Base-by-base conservation (phyloP, 1,284 basidiomycete species). In the Apiotrichum gracile region DNA sequence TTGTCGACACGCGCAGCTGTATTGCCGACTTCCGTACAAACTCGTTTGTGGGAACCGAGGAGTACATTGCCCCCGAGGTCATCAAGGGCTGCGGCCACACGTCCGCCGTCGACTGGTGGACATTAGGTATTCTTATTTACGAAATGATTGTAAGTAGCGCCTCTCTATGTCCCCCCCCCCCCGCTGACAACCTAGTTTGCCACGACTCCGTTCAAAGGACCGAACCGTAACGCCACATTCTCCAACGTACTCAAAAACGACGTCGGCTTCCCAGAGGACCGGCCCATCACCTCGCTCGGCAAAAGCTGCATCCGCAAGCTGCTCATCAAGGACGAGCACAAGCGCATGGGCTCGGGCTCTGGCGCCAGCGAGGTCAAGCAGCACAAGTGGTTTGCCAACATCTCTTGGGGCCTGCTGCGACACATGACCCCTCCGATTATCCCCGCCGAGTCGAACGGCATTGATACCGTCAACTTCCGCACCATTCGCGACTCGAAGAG, bases 91-190 rank as follows among this genome's bases (percentile, higher is more conserved):
- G 90, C 72, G 96, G 96, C 16, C 96, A 99, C 77, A 97, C 94
- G 34, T 91, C 90, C 57, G 92, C 96, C 9, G 96, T 99, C 49
- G 96, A 99, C 77, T 98, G 94, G 94, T 97, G 91, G 96, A 98
- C 94, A 31, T 79, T 97, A 47, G 96, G 96, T 37, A 98, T 99
- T 66, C 82, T 99, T 67, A 91, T 98, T 66, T 97, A 94, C 78
- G 96, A 99, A 79, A 98, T 98, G 96, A 96, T 98, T 76, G 91
- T 93, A 79, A 81, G 90, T 86, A 16, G 17, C 56, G 60, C 68
- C 5, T 37, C 21, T 24, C 3, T n/a, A 17, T 1, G 34, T 4
- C n/a, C n/a, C n/a, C n/a, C n/a, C n/a, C n/a, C n/a, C 27, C 4
- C 33, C 37, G 42, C 60, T 64, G 50, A 58, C 49, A 3, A 16